A percentile compares a stretch with the other conserved stretches of the same genome.
Evolutionary conservation across 768 basidiomycete genomes (phyloP).

Genomic region (Kwoniella pini): DNA sequence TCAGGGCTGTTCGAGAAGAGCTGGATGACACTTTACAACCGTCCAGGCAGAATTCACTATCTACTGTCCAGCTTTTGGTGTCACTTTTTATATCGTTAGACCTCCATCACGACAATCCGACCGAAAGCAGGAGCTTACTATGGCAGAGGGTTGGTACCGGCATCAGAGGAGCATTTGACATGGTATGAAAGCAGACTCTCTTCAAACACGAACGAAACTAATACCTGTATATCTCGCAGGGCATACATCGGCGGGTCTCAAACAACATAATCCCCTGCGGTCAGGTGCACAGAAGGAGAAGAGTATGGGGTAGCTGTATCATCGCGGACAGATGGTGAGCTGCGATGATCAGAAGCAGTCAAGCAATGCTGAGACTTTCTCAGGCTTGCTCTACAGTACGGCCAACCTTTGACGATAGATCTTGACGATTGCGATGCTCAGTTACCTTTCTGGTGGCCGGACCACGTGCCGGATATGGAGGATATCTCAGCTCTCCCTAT

Average conservation of each 20-base stretch:
- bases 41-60: neutral
- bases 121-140: constrained; percentile 2
- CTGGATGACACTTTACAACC: neutral
- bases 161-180: neutral
- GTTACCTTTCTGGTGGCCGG: constrained; percentile 4
- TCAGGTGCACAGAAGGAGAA: constrained; percentile 1
- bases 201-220: neutral
- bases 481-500: neutral
- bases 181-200: neutral
- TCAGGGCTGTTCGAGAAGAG: constrained; percentile 3
- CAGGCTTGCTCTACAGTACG: constrained; percentile 4
- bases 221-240: neutral
- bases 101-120: neutral
- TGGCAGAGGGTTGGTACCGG: neutral
- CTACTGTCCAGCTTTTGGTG: neutral
- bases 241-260: neutral
- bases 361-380: too few species aligned
- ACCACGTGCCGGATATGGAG: constrained; percentile 1
- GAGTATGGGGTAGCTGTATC: constrained; percentile 2
- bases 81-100: neutral
- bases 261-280: constrained; percentile 1
- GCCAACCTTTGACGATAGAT: constrained; percentile 8
- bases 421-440: constrained; percentile 9
- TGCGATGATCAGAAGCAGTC: neutral
- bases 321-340: constrained; percentile 1